Conservation (phyloP, 164 flowering plant genomes). For the Protea cynaroides region DNA sequence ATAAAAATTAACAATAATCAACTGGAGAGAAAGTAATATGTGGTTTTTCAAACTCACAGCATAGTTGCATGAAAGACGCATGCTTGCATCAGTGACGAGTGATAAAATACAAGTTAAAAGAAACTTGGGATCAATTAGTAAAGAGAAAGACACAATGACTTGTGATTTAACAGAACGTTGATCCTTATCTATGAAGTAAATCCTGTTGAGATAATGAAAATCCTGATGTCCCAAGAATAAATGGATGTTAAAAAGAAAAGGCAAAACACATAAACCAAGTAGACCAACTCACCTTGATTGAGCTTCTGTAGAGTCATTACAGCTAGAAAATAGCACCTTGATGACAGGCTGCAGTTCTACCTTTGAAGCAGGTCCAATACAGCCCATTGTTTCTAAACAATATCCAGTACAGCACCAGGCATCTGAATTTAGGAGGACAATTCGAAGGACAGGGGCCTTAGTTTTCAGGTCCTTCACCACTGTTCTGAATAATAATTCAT, state of each 20-base stretch:
- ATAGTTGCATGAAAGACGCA: too few relatives aligned
- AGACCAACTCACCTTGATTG: constrained; percentile 40
- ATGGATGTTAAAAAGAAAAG: not conserved
- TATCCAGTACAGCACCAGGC: constrained; percentile 63
- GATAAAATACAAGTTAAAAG: too few relatives aligned
- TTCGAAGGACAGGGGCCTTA: constrained; percentile 46
- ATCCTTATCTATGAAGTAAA: too few relatives aligned
- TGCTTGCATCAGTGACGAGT: too few relatives aligned
- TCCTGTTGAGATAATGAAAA: too few relatives aligned
- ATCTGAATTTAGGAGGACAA: constrained; percentile 69
- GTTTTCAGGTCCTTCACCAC: constrained; percentile 62
- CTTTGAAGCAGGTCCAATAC: constrained; percentile 23
- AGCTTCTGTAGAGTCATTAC: constrained; percentile 30
- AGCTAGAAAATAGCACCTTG: constrained; percentile 71
- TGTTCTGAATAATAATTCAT: constrained; percentile 79
- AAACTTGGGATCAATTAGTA: too few relatives aligned
- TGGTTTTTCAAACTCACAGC: too few relatives aligned
- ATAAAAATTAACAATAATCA: not conserved
- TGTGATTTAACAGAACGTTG: too few relatives aligned
- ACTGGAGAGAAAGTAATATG: too few relatives aligned
- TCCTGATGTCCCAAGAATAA: not conserved
- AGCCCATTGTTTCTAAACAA: constrained; percentile 28
- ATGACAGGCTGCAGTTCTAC: constrained; percentile 50
- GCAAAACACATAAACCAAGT: not conserved
- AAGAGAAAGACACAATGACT: too few relatives aligned